Base-by-base conservation (phyloP, 202 grass and related monocot genomes). In the Zizania palustris region DNA sequence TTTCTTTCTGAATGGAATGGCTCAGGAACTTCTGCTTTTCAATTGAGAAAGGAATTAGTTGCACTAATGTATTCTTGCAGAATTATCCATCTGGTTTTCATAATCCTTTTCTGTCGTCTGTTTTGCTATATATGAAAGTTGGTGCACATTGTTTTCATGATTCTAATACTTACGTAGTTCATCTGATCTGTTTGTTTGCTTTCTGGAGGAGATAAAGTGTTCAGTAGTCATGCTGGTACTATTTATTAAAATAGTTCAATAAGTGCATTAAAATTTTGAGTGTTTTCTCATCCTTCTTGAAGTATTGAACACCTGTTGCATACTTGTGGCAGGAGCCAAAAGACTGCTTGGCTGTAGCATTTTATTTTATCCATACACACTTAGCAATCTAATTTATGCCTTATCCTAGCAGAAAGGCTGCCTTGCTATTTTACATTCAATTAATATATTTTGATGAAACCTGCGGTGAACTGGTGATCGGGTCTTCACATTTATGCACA, bases 191-290 rank as follows among this genome's bases (percentile, higher is more conserved):
- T 6, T 60, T 39, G 37, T 65, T 62, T 69, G 16, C 45, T 41
- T 16, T 75, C 65, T 46, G 12, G 50, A 28, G 28, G 42, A 78
- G 41, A 49, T 65, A 15, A 11, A n/a, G 36, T 80, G 9, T 75
- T 70, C 36, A 70, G 6, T 45, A 22, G 37, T 10, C 9, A 71
- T 67, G 28, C 42, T 14, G 3, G 4, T 9, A 55, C 3, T 40
- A 46, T 46, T 33, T 63, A 34, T 15, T 37, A 61, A 28, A 69
- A 56, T 7, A 4, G 9, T 71, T 81, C 71, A 39, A 20, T 21
- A 64, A 37, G 9, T 71, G 65, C 45, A 63, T 84, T 58, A 5
- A 58, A 8, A 38, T 38, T 53, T 69, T 75, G 70, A 51, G 54
- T 8, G 12, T 21, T 9, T 53, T 45, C 9, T 6, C 4, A 69